Percentiles rank a stretch among this genome's conserved stretches.
These are phyloP conservation scores for Apophysomyces ossiformis DNA, from an alignment of 371 early-diverging fungal species.

Conservation along the genomic window DNA sequence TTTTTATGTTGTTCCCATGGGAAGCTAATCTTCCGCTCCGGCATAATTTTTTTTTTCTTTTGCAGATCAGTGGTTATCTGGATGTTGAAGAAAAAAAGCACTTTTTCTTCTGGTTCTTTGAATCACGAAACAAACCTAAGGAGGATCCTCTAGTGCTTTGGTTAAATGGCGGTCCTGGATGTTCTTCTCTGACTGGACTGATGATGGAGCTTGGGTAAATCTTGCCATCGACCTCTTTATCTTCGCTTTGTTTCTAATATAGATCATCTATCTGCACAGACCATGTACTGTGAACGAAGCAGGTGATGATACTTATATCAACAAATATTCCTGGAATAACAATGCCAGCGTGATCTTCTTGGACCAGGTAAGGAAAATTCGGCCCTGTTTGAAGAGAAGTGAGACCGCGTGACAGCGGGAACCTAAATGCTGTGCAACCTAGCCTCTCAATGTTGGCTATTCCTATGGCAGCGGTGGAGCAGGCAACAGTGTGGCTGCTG, in stretches of 20 bases:
- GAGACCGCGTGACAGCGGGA: not conserved
- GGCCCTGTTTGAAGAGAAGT: too few species aligned
- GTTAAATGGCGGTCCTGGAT: constrained; percentile 86
- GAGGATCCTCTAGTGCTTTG: constrained; percentile 75
- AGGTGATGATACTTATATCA: constrained; percentile 57
- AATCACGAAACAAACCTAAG: constrained; percentile 66
- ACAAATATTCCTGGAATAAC: constrained; percentile 74
- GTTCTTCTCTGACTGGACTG: constrained; percentile 74
- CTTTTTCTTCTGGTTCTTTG: constrained; percentile 80
- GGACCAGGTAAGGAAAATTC: constrained; percentile 61
- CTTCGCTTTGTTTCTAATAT: not conserved
- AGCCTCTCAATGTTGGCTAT: constrained; percentile 78
- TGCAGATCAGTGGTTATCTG: constrained; percentile 75
- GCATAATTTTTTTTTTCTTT: too few species aligned
- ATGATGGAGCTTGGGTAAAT: constrained; percentile 74
- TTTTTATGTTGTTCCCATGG: too few species aligned
- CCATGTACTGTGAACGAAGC: constrained; percentile 72
- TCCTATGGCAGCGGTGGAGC: constrained; percentile 67
- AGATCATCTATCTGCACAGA: constrained; percentile 18
- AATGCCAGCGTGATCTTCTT: constrained; percentile 78
- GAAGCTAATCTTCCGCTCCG: too few species aligned
- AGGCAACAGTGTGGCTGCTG: constrained; percentile 63
- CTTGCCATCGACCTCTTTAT: not conserved
- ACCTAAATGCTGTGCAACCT: constrained; percentile 2
- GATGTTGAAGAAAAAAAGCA: constrained; percentile 70